phyloP scores from a whole-genome alignment of 2,329 filamentous ascomycete species.

The Cladosporium sp. region DNA sequence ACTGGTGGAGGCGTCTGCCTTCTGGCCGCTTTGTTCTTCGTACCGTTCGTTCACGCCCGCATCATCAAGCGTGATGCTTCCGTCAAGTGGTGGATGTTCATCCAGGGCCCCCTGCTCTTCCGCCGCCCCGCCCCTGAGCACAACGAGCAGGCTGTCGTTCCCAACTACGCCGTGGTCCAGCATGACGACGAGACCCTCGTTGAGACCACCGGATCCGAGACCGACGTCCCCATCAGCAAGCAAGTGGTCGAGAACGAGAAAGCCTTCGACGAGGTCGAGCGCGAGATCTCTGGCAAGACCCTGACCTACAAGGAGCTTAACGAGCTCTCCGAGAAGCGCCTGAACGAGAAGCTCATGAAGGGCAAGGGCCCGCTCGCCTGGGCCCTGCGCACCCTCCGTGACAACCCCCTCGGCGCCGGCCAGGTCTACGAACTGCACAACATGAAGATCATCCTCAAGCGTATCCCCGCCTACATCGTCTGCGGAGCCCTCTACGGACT shows the following conservation, averaged over 20 bases:
- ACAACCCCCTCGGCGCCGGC: slow-evolving; percentile 67
- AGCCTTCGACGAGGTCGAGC: slow-evolving; percentile 31
- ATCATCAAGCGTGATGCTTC: slow-evolving; percentile 29
- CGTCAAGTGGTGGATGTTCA: slow-evolving; percentile 29
- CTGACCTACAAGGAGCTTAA: slow-evolving; percentile 58
- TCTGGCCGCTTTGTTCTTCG: slow-evolving; percentile 39
- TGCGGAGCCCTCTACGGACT: slow-evolving; percentile 63
- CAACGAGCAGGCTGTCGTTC: slow-evolving; percentile 53
- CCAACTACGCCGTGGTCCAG: slow-evolving; percentile 73
- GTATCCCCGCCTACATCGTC: slow-evolving; percentile 62
- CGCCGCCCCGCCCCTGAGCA: slow-evolving; percentile 51
- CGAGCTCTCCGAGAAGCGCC: slow-evolving; percentile 49
- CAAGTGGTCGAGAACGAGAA: slow-evolving; percentile 29
- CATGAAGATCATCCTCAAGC: slow-evolving; percentile 56
- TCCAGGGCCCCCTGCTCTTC: slow-evolving; percentile 33
- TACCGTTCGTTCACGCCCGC: slow-evolving; percentile 29
- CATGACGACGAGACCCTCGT: slow-evolving; percentile 39
- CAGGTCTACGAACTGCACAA: slow-evolving; percentile 70
- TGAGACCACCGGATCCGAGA: slow-evolving; percentile 1
- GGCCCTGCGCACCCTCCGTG: slow-evolving; percentile 71
- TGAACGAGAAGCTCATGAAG: slow-evolving; percentile 58
- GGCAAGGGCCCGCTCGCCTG: slow-evolving; percentile 66
- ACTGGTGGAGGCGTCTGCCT: slow-evolving; percentile 29
- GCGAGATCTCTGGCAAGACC: slow-evolving; percentile 34
- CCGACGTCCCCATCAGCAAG: slow-evolving; percentile 7